Percentiles rank a stretch among this genome's conserved stretches.
Evolutionary conservation across 441 rosid species (phyloP).

Genomic region (Populus hybrid): DNA sequence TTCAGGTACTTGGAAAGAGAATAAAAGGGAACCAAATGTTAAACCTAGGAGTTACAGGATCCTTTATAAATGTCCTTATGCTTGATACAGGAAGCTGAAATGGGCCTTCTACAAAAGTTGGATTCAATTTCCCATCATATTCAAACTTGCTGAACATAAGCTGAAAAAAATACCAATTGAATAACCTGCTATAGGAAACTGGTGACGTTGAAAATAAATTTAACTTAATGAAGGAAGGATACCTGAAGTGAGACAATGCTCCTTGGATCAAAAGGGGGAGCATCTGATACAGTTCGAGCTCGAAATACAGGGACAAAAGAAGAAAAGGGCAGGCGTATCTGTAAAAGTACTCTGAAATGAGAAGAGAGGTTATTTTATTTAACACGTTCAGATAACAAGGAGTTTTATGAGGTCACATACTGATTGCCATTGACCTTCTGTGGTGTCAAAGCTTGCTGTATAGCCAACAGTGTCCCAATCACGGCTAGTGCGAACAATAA

Average conservation of each 20-base stretch:
- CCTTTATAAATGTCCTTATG: conserved; percentile 60
- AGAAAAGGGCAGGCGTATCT: conserved; percentile 74
- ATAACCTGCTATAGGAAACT: conserved; percentile 15
- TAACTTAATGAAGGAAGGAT: conserved; percentile 11
- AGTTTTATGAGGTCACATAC: conserved; percentile 35
- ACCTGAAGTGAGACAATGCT: conserved; percentile 78
- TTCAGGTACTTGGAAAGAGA: neutral
- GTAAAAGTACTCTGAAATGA: conserved; percentile 8
- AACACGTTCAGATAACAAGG: conserved; percentile 6
- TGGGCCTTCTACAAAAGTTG: conserved; percentile 75
- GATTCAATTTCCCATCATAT: conserved; percentile 87
- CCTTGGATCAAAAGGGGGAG: conserved; percentile 69
- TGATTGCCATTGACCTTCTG: conserved; percentile 78
- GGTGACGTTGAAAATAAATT: neutral
- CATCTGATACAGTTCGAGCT: conserved; percentile 68
- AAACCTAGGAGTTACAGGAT: conserved; percentile 80
- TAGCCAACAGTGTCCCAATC: conserved; percentile 96
- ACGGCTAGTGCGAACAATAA: conserved; percentile 62
- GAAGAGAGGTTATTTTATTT: neutral
- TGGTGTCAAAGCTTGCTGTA: conserved; percentile 73
- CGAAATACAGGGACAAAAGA: conserved; percentile 81
- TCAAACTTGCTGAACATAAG: conserved; percentile 97
- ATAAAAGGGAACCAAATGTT: neutral
- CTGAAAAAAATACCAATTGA: conserved; percentile 39
- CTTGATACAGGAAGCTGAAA: conserved; percentile 81